Conservation (phyloP, 805 yeast genomes). For the Sugiyamaella lignohabitans region DNA sequence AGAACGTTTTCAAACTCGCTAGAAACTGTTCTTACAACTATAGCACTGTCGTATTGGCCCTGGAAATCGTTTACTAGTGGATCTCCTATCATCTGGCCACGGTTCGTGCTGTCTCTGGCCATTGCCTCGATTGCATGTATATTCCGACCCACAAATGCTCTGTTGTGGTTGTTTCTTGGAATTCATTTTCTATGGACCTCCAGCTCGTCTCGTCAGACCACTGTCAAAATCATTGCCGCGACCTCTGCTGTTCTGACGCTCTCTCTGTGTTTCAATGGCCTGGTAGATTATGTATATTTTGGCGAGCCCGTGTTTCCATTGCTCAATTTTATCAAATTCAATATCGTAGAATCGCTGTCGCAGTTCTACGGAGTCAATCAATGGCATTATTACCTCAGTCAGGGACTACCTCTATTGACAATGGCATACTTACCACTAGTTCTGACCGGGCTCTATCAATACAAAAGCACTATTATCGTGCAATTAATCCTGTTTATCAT, state of each 20-base stretch:
- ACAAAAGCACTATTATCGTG: conserved; percentile 25
- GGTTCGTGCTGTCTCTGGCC: conserved; percentile 36
- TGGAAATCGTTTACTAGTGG: conserved; percentile 34
- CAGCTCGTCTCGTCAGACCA: conserved; percentile 8
- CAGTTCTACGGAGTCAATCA: conserved; percentile 81
- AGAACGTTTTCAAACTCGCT: conserved; percentile 82
- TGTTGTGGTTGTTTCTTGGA: conserved; percentile 71
- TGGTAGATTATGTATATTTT: conserved; percentile 58
- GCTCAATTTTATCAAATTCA: conserved; percentile 67
- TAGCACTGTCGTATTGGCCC: conserved; percentile 69
- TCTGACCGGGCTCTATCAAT: conserved; percentile 36
- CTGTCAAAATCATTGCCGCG: conserved; percentile 20
- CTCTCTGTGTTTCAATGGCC: conserved; percentile 35
- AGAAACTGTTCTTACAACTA: conserved; percentile 64
- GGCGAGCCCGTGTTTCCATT: conserved; percentile 49
- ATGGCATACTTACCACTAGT: conserved; percentile 62
- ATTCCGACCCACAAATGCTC: conserved; percentile 76
- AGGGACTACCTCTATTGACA: conserved; percentile 73
- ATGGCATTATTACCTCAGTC: conserved; percentile 75
- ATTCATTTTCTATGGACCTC: conserved; percentile 18
- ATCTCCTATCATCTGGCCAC: conserved; percentile 18
- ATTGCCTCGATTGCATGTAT: conserved; percentile 60
- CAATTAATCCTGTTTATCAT: conserved; percentile 39
- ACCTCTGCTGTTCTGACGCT: conserved; percentile 22
- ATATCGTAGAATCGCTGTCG: conserved; percentile 64